Percentiles rank a stretch among this genome's conserved stretches.
phyloP scores from a whole-genome alignment of 2,329 filamentous ascomycete genomes.

The Arthrinium phaeospermum region DNA sequence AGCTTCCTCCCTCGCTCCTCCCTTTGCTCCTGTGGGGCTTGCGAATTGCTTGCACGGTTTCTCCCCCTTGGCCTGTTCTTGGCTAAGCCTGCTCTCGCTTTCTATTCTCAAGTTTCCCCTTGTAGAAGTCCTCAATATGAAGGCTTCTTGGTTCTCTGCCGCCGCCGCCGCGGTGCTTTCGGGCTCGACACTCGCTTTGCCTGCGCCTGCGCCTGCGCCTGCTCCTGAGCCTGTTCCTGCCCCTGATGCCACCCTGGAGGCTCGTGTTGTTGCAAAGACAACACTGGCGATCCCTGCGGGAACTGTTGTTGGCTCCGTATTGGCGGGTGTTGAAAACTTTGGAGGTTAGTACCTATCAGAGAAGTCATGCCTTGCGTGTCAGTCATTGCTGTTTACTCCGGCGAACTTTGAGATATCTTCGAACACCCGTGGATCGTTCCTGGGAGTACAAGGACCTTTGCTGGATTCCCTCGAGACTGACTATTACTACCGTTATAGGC shows the following conservation, averaged over 20 bases:
- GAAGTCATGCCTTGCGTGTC: no score
- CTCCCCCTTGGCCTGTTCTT: neutral
- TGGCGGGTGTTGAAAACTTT: conserved; percentile 65
- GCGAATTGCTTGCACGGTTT: neutral
- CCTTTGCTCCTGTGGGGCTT: neutral
- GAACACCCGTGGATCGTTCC: neutral
- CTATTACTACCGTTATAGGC: conserved; percentile 33
- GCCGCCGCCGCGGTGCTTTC: conserved; percentile 14
- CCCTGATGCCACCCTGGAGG: conserved; percentile 28
- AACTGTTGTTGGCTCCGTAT: conserved; percentile 36
- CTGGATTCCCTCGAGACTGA: neutral
- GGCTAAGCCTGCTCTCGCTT: neutral
- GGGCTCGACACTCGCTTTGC: conserved; percentile 22
- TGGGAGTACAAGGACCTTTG: neutral
- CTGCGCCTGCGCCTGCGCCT: conserved; percentile 21
- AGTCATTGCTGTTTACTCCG: neutral
- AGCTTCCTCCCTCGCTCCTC: neutral
- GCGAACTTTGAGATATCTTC: neutral
- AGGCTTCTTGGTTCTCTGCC: conserved; percentile 14
- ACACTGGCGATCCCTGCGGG: conserved; percentile 36
- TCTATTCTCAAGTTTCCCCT: neutral
- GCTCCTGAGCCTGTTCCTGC: neutral
- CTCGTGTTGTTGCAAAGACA: conserved; percentile 29
- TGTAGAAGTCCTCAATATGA: conserved; percentile 13
- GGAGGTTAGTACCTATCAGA: conserved; percentile 44